Percentiles rank a stretch among this genome's conserved stretches.
Evolutionary conservation across 2,329 filamentous ascomycete species (phyloP).

Genomic region (Trematosphaeria pertusa): DNA sequence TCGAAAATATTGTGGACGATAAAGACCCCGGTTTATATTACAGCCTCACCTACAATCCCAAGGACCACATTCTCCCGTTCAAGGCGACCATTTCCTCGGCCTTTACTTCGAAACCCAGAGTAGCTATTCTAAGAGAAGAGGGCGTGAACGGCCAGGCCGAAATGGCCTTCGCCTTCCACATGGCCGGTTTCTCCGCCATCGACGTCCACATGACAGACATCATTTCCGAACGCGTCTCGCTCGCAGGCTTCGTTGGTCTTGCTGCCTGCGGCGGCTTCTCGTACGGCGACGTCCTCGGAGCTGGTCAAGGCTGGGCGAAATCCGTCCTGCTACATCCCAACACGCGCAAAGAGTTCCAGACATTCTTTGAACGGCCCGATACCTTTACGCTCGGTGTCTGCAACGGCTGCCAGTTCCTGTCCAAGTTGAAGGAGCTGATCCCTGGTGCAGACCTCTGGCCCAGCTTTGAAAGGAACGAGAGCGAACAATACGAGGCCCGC

Average conservation of each 20-base stretch:
- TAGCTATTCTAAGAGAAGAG: constrained; percentile 93
- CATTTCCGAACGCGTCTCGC: constrained; percentile 78
- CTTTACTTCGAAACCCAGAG: constrained; percentile 72
- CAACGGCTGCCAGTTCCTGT: constrained; percentile 97
- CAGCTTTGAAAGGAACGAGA: constrained; percentile 82
- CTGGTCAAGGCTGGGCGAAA: constrained; percentile 96
- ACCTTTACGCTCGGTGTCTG: constrained; percentile 95
- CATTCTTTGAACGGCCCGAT: constrained; percentile 85
- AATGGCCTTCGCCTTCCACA: constrained; percentile 95
- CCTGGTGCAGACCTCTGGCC: constrained; percentile 86
- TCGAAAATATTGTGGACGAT: constrained; percentile 74
- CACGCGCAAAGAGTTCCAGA: constrained; percentile 77
- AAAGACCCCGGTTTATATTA: constrained; percentile 83
- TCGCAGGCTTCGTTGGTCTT: constrained; percentile 83
- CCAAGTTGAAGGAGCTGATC: constrained; percentile 80
- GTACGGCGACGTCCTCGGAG: constrained; percentile 89
- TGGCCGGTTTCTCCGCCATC: constrained; percentile 87
- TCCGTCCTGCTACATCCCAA: constrained; percentile 84
- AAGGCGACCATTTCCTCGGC: constrained; percentile 66
- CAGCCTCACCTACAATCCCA: constrained; percentile 79
- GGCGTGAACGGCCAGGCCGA: constrained; percentile 96
- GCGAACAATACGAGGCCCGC: constrained; percentile 89
- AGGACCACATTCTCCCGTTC: constrained; percentile 76
- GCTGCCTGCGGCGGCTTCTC: constrained; percentile 98
- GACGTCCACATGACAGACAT: constrained; percentile 97